phyloP scores from a whole-genome alignment of 2,329 filamentous ascomycete genomes.

The Diaporthe aspalathi region DNA sequence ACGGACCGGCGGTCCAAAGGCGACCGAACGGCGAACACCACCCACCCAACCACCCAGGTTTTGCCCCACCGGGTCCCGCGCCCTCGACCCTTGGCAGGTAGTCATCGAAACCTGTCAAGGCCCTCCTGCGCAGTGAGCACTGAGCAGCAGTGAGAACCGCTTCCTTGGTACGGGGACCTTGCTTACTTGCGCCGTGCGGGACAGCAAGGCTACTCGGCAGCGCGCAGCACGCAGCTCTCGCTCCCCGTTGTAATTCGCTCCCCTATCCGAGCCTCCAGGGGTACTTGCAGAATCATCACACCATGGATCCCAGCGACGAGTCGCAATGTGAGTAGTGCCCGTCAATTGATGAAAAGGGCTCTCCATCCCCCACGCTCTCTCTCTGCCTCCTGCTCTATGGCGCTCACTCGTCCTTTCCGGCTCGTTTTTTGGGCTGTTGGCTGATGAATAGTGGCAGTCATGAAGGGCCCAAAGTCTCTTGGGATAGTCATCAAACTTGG shows the following conservation, averaged over 20 bases:
- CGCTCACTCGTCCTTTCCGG: background rate
- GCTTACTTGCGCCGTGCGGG: slow-evolving; percentile 20
- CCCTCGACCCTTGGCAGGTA: slow-evolving; percentile 22
- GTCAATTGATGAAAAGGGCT: slow-evolving; percentile 3
- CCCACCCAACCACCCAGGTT: no score
- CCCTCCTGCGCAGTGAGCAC: no score
- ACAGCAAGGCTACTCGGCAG: slow-evolving; percentile 16
- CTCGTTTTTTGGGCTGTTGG: slow-evolving; percentile 40
- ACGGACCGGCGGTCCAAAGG: slow-evolving; percentile 23
- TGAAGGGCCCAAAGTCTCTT: slow-evolving; percentile 74
- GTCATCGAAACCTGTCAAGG: slow-evolving; percentile 21
- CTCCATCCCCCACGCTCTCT: background rate
- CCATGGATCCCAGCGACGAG: slow-evolving; percentile 37
- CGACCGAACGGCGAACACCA: background rate
- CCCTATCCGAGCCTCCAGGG: slow-evolving; percentile 5
- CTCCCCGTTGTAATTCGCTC: slow-evolving; percentile 23
- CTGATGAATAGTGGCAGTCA: slow-evolving; percentile 57
- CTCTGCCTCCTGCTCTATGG: background rate
- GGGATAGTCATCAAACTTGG: slow-evolving; percentile 90
- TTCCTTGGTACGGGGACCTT: slow-evolving; percentile 5
- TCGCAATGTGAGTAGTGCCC: slow-evolving; percentile 33
- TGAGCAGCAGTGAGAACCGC: background rate
- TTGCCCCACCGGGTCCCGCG: slow-evolving; percentile 20
- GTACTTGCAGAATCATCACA: slow-evolving; percentile 35
- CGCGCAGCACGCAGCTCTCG: background rate